Evolutionary conservation across 2,329 filamentous ascomycete genomes (phyloP).

Genomic region (Colletotrichum shisoi): DNA sequence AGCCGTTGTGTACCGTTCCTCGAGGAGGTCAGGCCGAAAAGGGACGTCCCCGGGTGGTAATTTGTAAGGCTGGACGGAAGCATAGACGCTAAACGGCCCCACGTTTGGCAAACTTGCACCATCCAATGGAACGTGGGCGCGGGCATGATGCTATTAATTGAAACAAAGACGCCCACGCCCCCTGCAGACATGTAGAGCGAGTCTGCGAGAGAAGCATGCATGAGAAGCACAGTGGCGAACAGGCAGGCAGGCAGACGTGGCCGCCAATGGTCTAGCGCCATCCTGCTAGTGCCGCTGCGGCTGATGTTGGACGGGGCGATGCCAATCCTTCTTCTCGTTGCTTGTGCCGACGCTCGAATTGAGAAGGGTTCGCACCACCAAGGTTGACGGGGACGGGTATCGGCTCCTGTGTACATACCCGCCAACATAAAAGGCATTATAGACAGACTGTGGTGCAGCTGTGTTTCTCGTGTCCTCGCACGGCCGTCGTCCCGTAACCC

Average conservation of each 20-base stretch:
- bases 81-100: conserved; percentile 17
- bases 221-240: background rate
- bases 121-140: conserved; percentile 27
- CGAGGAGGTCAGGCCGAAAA: background rate
- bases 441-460: background rate
- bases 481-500: background rate
- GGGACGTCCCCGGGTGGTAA: background rate
- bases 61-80: conserved; percentile 31
- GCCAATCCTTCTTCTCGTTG: conserved; percentile 4
- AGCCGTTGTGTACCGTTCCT: background rate
- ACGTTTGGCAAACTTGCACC: conserved; percentile 28
- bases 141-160: conserved; percentile 33
- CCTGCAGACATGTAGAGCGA: conserved; percentile 19
- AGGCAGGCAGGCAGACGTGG: background rate
- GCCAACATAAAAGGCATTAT: no score
- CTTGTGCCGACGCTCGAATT: background rate
- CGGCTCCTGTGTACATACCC: no score
- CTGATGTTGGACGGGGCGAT: conserved; percentile 19
- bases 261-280: conserved; percentile 23
- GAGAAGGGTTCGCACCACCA: no score
- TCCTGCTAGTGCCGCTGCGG: conserved; percentile 29
- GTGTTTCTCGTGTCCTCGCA: background rate
- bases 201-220: background rate
- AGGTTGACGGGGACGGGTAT: no score
- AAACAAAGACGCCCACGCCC: conserved; percentile 23